Percentiles rank a stretch among this genome's conserved stretches.
These are phyloP conservation scores for Phenoliferia sp. DNA, from an alignment of 1,284 basidiomycete genomes.

Conservation along the genomic window DNA sequence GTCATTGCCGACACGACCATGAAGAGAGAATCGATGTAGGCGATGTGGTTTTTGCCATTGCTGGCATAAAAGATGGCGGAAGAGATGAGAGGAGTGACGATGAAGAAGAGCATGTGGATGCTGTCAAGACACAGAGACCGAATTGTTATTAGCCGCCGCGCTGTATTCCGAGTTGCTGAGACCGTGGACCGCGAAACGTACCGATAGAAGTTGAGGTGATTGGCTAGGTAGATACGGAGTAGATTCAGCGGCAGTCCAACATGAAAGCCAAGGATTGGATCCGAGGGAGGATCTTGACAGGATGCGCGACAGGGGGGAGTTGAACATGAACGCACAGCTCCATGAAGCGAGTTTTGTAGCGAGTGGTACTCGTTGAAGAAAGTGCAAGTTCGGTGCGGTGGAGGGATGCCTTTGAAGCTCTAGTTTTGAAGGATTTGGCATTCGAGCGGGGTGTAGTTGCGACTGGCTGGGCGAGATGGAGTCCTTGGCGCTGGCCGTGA, in stretches of 20 bases:
- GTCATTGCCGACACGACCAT: conserved; percentile 9
- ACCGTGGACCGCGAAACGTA: neutral
- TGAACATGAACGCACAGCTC: neutral
- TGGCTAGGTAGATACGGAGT: neutral
- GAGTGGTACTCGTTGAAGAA: neutral
- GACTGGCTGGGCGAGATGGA: no score
- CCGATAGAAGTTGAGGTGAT: conserved; percentile 10
- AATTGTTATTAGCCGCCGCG: no score
- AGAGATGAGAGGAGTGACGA: conserved; percentile 40
- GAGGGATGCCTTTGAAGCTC: neutral
- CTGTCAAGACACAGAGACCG: no score
- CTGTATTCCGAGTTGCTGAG: no score
- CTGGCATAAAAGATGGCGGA: conserved; percentile 44
- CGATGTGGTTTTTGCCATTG: conserved; percentile 38
- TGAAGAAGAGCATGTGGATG: conserved; percentile 43
- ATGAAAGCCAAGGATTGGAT: neutral
- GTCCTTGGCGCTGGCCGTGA: no score
- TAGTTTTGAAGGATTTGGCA: neutral
- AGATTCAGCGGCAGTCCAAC: no score
- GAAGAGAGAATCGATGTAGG: conserved; percentile 43
- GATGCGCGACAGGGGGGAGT: neutral
- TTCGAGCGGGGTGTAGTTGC: no score
- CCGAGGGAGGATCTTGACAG: neutral
- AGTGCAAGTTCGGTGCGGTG: neutral
- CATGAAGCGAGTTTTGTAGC: neutral